Evolutionary conservation across 345 rosid species (phyloP).

Genomic region (Camelina neglecta): DNA sequence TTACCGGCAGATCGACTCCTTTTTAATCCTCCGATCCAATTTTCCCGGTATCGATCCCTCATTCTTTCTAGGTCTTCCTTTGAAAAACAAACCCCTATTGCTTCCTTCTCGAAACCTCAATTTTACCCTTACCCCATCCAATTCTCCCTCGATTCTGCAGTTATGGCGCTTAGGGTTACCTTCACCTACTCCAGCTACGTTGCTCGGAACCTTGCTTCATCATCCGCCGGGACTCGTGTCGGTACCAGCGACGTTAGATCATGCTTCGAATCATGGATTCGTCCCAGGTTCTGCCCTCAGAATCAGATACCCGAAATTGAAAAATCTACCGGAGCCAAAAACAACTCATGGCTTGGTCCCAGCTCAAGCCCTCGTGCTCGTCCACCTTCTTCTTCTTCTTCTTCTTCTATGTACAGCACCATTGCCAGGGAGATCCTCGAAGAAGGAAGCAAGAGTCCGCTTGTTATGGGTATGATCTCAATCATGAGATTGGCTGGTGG

Average conservation of each 20-base stretch:
- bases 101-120: constrained; percentile 36
- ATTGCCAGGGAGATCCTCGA: constrained; percentile 57
- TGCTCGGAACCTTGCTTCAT: constrained; percentile 61
- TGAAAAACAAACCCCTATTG: constrained; percentile 1
- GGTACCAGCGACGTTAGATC: constrained; percentile 55
- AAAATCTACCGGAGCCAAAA: constrained; percentile 25
- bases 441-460: constrained; percentile 48
- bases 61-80: constrained; percentile 45
- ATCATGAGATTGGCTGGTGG: constrained; percentile 59
- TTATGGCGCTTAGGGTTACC: constrained; percentile 81
- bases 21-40: constrained; percentile 21
- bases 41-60: constrained; percentile 16
- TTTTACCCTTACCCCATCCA: constrained; percentile 45
- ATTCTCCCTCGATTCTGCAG: constrained; percentile 43
- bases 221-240: constrained; percentile 57
- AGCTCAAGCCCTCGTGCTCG: constrained; percentile 25
- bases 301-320: constrained; percentile 53
- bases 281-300: constrained; percentile 53
- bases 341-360: not conserved
- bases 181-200: constrained; percentile 66
- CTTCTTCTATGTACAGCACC: constrained; percentile 47
- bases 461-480: constrained; percentile 60
- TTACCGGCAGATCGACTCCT: constrained; percentile 17
- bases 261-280: constrained; percentile 58
- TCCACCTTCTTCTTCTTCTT: constrained; percentile 12